phyloP scores from a whole-genome alignment of 2,329 filamentous ascomycete genomes.

The Stylonectria norvegica region DNA sequence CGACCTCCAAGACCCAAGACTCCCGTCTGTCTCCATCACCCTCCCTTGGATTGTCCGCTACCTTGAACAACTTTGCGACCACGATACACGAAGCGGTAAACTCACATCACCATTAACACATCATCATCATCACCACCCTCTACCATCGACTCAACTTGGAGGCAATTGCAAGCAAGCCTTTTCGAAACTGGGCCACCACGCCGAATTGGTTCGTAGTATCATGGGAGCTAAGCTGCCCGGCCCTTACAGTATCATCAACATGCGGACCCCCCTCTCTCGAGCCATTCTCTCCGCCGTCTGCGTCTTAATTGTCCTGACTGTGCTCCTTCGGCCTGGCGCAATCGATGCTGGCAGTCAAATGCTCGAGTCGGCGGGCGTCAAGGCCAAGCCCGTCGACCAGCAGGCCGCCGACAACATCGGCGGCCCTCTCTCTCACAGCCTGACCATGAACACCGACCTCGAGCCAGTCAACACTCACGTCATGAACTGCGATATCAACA shows the following conservation, averaged over 20 bases:
- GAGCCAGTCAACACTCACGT: conserved; percentile 25
- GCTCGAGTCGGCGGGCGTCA: conserved; percentile 27
- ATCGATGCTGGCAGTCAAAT: conserved; percentile 41
- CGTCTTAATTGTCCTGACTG: conserved; percentile 40
- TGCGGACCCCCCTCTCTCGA: conserved; percentile 48
- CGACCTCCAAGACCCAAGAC: neutral
- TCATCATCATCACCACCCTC: neutral
- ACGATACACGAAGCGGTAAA: too few relatives aligned
- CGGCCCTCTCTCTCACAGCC: conserved; percentile 15
- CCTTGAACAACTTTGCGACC: too few relatives aligned
- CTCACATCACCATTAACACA: too few relatives aligned
- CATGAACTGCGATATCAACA: conserved; percentile 51
- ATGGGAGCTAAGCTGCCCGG: conserved; percentile 40
- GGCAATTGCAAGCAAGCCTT: neutral
- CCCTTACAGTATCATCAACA: conserved; percentile 41
- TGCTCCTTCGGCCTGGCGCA: conserved; percentile 39
- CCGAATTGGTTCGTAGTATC: too few relatives aligned
- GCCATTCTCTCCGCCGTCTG: conserved; percentile 42
- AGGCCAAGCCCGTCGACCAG: conserved; percentile 25
- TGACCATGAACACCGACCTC: conserved; percentile 11
- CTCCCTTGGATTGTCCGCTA: too few relatives aligned
- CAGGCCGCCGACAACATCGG: conserved; percentile 27
- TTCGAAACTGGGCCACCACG: neutral
- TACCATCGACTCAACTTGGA: neutral
- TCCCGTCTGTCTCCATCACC: neutral